Conservation (phyloP, 2,329 filamentous ascomycete species). For the Cladosporium phlei region DNA sequence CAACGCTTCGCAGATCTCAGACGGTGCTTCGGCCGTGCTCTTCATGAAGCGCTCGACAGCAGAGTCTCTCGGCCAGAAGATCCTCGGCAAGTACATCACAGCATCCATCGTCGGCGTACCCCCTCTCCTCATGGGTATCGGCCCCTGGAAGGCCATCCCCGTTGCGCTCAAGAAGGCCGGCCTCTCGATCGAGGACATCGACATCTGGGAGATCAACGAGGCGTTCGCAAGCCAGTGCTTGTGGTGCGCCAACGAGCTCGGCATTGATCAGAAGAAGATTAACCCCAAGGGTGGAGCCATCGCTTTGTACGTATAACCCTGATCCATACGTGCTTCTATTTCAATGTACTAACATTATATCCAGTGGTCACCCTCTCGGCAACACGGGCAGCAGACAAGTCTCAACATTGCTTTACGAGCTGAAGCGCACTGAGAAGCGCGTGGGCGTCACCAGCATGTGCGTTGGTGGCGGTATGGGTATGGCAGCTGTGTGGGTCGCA, state of each 20-base stretch:
- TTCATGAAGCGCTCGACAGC: constrained; percentile 93
- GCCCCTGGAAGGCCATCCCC: constrained; percentile 93
- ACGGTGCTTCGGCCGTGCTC: constrained; percentile 90
- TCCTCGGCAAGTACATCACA: constrained; percentile 87
- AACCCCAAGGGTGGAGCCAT: constrained; percentile 97
- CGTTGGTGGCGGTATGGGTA: constrained; percentile 93
- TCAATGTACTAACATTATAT: constrained; percentile 65
- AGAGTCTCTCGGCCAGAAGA: constrained; percentile 77
- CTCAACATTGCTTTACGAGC: constrained; percentile 83
- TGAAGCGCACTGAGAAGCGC: constrained; percentile 77
- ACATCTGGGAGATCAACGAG: constrained; percentile 99
- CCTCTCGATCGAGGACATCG: constrained; percentile 81
- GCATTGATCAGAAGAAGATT: constrained; percentile 77
- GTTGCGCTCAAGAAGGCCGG: constrained; percentile 84
- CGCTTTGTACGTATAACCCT: constrained; percentile 53
- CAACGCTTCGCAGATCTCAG: constrained; percentile 91
- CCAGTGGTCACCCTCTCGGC: constrained; percentile 72
- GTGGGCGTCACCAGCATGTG: constrained; percentile 95
- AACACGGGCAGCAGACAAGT: constrained; percentile 94
- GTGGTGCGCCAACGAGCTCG: constrained; percentile 86
- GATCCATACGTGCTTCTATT: constrained; percentile 4
- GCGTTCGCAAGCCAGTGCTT: constrained; percentile 93
- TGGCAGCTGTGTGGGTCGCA: constrained; percentile 93
- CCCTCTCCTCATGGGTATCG: constrained; percentile 91
- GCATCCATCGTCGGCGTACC: constrained; percentile 83